Base-by-base conservation (phyloP, 1,139 yeast genomes). In the Nakaseomyces nivariensis region DNA sequence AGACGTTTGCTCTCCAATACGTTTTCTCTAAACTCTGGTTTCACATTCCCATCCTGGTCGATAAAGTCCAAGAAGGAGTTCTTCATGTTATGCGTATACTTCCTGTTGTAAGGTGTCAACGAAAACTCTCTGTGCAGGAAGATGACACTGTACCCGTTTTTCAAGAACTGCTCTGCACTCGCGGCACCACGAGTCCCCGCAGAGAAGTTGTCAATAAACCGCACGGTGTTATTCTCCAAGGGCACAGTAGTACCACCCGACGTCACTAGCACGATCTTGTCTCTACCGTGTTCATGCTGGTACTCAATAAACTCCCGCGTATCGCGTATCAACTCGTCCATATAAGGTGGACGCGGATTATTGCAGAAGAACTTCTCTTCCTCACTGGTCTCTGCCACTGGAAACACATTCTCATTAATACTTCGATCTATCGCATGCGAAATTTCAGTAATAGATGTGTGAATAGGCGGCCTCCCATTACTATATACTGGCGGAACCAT, bases 191-290 rank as follows among this genome's bases (percentile, higher is more conserved):
- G 78, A 1, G 97, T 92, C 26, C 98, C 98, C 29, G 97, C 97
- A 58, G 95, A 84, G 67, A 94, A 94, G 64, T 92, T 92, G 67
- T 92, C 99, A 62, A 92, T 89, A 68, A 92, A 92, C 51, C 99
- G 70, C 13, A 92, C 98, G 0, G 98, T 94, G 62, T 94, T 92
- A 68, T 89, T 89, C 61, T 92, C 99, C 56, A 92, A 72, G 0
- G 99, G 99, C 0, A 94, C 99, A 0, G 97, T 90, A 1, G 98
- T 92, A 34, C 98, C 99, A n/a, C 99, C 99, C 9, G 92, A 82
- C 0, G 97, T 92, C 3, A 92, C 94, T 50, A 92, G 70, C 0
- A 82, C 97, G 24, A 92, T 77, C 52, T 73, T 77, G 50, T 77
- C 76, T 4, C 73, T 70, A n/a, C 64, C 57, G 36, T 56, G 48